Evolutionary conservation across 441 rosid genomes (phyloP), one percentile per base, ranked within the genome.

Genomic region (Gossypium schwendimanii): DNA sequence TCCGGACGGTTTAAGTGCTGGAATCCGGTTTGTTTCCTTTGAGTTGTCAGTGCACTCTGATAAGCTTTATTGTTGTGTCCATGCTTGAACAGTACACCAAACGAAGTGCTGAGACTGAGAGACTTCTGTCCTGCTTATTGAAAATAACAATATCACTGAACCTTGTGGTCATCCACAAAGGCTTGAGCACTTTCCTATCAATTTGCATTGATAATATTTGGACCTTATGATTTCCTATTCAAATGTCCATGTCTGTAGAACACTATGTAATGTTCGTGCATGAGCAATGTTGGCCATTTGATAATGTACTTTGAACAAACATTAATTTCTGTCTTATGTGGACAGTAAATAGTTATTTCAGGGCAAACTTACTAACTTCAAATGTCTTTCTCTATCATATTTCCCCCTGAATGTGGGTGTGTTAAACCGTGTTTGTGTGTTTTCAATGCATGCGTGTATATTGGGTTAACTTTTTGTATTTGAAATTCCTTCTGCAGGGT

Each of bases 401-500:
- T 26, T 24, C 15, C 18, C 36, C 68, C 52, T 39, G 49, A 63
- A 31, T 11, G 52, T 39, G 52, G 15, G 52, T 63, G 36, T 31
- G 7, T 31, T 31, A 31, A 31, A 31, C 26, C 20, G 24, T 31
- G 10, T 54, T 1, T 20, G 11, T 17, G 9, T 33, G 26, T 14
- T n/a, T 10, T 69, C 15, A 33, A 14, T 57, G 33, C 36, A 17
- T 45, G 49, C 47, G 17, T 64, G 71, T 49, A 26, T 47, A 14
- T 49, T 2, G 1, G 4, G 8, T 53, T 63, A 10, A 50, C 15
- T 0, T 17, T 61, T 49, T 63, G 39, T 71, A 21, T 33, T 66
- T 81, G 60, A 67, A 24, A 73, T 70, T 57, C 14, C 76, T 70
- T 81, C 28, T 85, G 84, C 87, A 95, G 99, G 84, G 69, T 88